phyloP scores from a whole-genome alignment of 805 yeast species.

The Candida arabinofermentans region DNA sequence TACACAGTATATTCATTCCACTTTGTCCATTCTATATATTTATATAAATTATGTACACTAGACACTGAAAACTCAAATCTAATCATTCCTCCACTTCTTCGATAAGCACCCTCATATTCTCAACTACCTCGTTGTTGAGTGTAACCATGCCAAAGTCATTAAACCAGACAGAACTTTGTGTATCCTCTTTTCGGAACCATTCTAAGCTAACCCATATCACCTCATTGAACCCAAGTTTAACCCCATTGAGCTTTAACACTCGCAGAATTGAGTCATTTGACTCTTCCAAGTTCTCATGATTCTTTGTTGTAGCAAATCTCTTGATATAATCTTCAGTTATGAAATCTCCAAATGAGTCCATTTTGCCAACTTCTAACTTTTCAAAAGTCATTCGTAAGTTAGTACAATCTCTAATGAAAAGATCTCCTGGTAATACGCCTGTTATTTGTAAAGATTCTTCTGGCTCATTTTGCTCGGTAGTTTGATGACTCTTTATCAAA shows the following conservation, averaged over 20 bases:
- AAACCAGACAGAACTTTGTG: conserved; percentile 5
- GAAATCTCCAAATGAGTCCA: conserved; percentile 37
- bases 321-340: conserved; percentile 26
- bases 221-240: conserved; percentile 9
- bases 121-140: conserved; percentile 17
- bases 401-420: conserved; percentile 37
- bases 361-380: conserved; percentile 32
- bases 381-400: conserved; percentile 48
- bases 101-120: conserved; percentile 17
- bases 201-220: conserved; percentile 23
- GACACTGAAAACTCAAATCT: background rate
- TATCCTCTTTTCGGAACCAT: conserved; percentile 5
- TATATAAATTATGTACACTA: too few relatives aligned
- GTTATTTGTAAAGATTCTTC: background rate
- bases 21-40: too few relatives aligned
- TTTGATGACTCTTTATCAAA: background rate
- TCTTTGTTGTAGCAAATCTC: background rate
- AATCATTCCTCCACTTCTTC: background rate
- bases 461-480: background rate
- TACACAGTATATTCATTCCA: too few relatives aligned
- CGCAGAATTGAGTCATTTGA: conserved; percentile 10
- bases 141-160: conserved; percentile 13
- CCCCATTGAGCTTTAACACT: conserved; percentile 26
- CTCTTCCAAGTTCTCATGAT: background rate
- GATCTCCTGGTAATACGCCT: conserved; percentile 25